A percentile compares a stretch with the other conserved stretches of the same genome.
Conservation (phyloP, 179 eudicot species). For the Carnegiea gigantea region DNA sequence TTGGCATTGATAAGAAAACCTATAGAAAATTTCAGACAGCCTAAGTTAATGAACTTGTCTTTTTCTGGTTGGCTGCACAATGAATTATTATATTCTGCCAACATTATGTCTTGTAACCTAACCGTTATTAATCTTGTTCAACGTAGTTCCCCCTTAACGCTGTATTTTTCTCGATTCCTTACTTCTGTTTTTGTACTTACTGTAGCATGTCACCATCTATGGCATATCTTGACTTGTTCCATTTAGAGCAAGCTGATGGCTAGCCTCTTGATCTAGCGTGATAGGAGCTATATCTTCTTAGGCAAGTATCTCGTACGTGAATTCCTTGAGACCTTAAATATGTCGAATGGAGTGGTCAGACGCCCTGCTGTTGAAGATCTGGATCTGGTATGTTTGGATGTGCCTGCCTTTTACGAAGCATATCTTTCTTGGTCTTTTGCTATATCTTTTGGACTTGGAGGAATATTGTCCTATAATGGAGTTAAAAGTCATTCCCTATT, state of each 20-base stretch:
- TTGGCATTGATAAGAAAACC: background rate
- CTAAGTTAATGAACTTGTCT: background rate
- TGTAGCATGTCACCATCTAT: background rate
- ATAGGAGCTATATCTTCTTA: background rate
- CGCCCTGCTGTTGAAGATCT: background rate
- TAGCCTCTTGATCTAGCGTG: background rate
- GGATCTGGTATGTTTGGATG: background rate
- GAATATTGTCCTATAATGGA: background rate
- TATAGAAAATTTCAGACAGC: background rate
- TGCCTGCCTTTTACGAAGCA: background rate
- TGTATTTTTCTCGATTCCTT: background rate
- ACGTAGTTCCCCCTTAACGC: background rate
- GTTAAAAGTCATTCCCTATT: background rate
- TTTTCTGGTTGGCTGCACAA: background rate
- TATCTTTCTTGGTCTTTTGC: background rate
- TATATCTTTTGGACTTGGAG: background rate
- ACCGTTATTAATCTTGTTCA: background rate
- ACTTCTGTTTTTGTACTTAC: background rate
- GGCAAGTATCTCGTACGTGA: background rate
- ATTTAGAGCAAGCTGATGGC: background rate
- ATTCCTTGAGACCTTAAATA: constrained; percentile 4
- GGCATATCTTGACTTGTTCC: background rate
- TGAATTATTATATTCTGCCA: background rate
- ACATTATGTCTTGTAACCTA: background rate
- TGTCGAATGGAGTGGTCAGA: background rate